Base-by-base conservation (phyloP, 2,329 filamentous ascomycete genomes). In the Pseudonectria foliicola region DNA sequence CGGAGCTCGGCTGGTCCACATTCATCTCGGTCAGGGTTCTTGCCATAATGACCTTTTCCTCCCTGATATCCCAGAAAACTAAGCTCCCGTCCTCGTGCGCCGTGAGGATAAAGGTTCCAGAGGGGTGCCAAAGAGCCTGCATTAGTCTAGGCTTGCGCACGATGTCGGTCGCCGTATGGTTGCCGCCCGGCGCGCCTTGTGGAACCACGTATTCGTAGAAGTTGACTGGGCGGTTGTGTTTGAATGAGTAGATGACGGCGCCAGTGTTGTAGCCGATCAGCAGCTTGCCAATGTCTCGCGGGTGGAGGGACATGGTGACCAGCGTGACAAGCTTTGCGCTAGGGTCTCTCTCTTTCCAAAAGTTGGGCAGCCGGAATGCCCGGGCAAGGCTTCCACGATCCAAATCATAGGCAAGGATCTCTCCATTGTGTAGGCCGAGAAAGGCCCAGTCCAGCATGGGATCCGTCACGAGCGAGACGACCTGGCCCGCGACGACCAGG, bases 391-490 rank as follows among this genome's bases (percentile, higher is more conserved):
- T 70, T 54, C 86, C 80, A 39, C 89, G 75, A 54, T 96, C 92
- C 37, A 98, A 70, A 57, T 98, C 92, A 56, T 90, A 98, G n/a
- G 87, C 86, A 40, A 90, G 72, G 10, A 96, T 71, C 38, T 96
- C 89, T 40, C 90, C 88, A 53, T 75, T 85, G 44, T 85, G 78
- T 43, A 88, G 66, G 10, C 88, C 92, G 29, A 96, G 67, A 42
- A 98, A 82, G 25, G 82, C 87, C 78, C 93, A 98, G 59, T 98
- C 92, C 40, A 98, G 70, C 64, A 86, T 85, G 1, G 90, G 87
- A 56, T 98, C 92, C 7, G 84, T 88, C 38, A 83, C 71, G 51
- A 96, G 57, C 23, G 77, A 74, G 11, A 77, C 80, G 13, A 89
- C 85, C 31, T 79, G 73, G 6, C 86, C 88, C 1, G 87, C 85